A percentile compares a stretch with the other conserved stretches of the same genome.
Conservation (phyloP, 164 flowering plant genomes). For the Aristolochia contorta region DNA sequence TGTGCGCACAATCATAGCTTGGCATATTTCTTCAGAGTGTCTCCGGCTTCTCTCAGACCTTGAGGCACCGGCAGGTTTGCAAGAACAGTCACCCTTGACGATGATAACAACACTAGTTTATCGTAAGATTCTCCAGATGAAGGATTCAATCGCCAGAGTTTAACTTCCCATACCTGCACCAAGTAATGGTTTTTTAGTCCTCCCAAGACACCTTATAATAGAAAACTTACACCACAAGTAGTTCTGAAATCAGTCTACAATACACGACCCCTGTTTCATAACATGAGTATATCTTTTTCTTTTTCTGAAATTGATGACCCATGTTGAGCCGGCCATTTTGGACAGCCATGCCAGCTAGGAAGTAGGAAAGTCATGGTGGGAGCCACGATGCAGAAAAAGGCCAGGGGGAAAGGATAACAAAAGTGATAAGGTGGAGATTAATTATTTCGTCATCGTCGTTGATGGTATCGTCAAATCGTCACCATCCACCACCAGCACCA, state of each 20-base stretch:
- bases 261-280: not conserved
- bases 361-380: not conserved
- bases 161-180: conserved; percentile 69
- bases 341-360: not conserved
- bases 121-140: conserved; percentile 8
- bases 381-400: not conserved
- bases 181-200: not conserved
- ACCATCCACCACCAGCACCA: too few relatives aligned
- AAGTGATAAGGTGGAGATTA: not conserved
- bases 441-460: not conserved
- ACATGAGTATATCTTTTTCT: not conserved
- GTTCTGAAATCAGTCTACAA: not conserved
- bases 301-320: not conserved
- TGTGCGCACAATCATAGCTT: conserved; percentile 24
- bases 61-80: conserved; percentile 57
- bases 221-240: too few relatives aligned
- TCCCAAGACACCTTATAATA: not conserved
- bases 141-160: conserved; percentile 34
- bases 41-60: conserved; percentile 35
- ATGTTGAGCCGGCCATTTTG: not conserved
- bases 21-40: conserved; percentile 40
- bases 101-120: conserved; percentile 34
- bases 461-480: not conserved
- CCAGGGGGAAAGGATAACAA: not conserved
- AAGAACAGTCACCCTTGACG: conserved; percentile 52